These are phyloP conservation scores for Starmera quercuum DNA, from an alignment of 805 yeast genomes.

Conservation along the genomic window DNA sequence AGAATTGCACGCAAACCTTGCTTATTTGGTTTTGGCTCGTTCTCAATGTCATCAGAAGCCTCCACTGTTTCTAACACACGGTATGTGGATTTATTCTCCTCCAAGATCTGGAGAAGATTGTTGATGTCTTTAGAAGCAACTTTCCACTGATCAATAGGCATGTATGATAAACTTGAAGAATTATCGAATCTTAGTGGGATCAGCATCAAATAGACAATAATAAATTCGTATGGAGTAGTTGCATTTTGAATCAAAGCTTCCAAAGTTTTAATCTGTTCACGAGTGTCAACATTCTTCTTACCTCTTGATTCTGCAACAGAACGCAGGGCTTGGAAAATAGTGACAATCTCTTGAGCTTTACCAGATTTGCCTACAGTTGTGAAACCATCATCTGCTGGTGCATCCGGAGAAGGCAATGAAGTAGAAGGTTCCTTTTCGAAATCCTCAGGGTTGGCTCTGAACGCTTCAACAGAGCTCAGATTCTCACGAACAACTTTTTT, in stretches of 20 bases:
- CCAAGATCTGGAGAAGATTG: slow-evolving; percentile 60
- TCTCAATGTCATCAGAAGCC: slow-evolving; percentile 60
- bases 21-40: slow-evolving; percentile 56
- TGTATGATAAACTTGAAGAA: slow-evolving; percentile 53
- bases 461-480: slow-evolving; percentile 49
- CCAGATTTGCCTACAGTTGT: slow-evolving; percentile 27
- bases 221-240: slow-evolving; percentile 63
- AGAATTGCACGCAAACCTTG: slow-evolving; percentile 67
- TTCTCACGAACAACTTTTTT: slow-evolving; percentile 71
- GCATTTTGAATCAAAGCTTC: slow-evolving; percentile 49
- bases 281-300: slow-evolving; percentile 83
- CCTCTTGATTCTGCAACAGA: slow-evolving; percentile 85
- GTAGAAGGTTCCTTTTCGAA: slow-evolving; percentile 46
- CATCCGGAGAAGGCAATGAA: slow-evolving; percentile 20
- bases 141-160: slow-evolving; percentile 81
- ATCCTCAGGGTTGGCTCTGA: slow-evolving; percentile 63
- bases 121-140: slow-evolving; percentile 55
- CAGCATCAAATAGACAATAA: slow-evolving; percentile 70
- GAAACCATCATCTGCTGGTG: slow-evolving; percentile 20
- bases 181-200: slow-evolving; percentile 87
- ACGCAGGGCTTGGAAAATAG: slow-evolving; percentile 65
- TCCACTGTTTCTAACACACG: slow-evolving; percentile 72
- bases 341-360: slow-evolving; percentile 13
- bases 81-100: slow-evolving; percentile 46
- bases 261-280: slow-evolving; percentile 66